Conservation (phyloP, 345 rosid species). For the Eucalyptus pumila region DNA sequence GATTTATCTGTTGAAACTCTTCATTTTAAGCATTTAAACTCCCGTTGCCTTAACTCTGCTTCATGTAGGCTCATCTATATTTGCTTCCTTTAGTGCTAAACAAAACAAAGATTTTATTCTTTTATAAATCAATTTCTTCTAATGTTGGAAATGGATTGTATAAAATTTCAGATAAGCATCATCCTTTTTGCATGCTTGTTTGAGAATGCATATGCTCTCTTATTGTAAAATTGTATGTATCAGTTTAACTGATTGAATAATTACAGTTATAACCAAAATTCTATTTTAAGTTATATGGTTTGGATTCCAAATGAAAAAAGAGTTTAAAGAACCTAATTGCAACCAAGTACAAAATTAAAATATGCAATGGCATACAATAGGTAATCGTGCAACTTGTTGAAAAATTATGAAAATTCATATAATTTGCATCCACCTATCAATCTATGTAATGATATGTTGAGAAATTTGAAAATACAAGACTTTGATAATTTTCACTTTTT, state of each 20-base stretch:
- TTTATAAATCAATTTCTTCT: background rate
- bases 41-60: background rate
- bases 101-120: background rate
- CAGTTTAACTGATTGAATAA: background rate
- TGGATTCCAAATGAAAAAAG: background rate
- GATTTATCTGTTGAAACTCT: background rate
- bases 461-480: background rate
- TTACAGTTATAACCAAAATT: background rate
- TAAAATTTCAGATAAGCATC: background rate
- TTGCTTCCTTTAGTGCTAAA: background rate
- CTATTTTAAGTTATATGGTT: background rate
- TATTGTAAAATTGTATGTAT: background rate
- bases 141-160: background rate
- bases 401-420: background rate
- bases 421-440: background rate
- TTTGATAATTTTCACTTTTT: background rate
- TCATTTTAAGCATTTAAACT: background rate
- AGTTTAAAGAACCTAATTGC: background rate
- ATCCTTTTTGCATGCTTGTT: background rate
- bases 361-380: background rate
- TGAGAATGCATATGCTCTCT: background rate
- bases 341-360: background rate
- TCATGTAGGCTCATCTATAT: background rate
- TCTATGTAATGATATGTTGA: background rate
- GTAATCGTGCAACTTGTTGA: background rate